Base-by-base conservation (phyloP, 371 early-diverging fungal genomes). In the Batrachochytrium dendrobatidis region DNA sequence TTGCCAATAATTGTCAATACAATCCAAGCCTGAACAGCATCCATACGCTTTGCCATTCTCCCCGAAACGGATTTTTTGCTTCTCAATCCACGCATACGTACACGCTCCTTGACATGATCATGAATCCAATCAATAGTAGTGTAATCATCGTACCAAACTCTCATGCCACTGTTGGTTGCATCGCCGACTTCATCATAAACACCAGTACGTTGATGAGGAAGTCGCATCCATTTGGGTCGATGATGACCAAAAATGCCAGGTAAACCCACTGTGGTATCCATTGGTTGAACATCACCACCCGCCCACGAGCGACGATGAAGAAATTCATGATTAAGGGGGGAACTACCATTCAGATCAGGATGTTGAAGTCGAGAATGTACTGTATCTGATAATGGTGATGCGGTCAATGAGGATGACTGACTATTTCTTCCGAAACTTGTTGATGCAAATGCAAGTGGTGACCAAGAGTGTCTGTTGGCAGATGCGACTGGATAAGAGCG, bases 61-160 rank as follows among this genome's bases (percentile, higher is more conserved):
- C 89, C 88, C 24, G 75, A 65, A 7, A 81, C 39, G 4, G 86
- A 86, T 8, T 75, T 72, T 18, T 69, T 61, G 6, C 78, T 73
- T 24, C 83, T 73, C 25, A 94, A 57, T 43, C 70, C 77, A 24
- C 88, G 74, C 29, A 87, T 70, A 22, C 95, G 71, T 1, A 86
- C 79, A n/a, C 89, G 81, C 67, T 95, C 95, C 65, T 92, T 88
- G 43, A 90, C 84, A 58, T 83, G 79, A 64, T 94, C 95, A 61
- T 93, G 91, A 35, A 91, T 88, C 91, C 92, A 95, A 69, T 95
- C 69, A 76, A 91, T 91, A 28, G 91, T 91, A 28, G 83, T 84
- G 60, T 89, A 92, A 64, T 92, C 91, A 59, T 90, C 86, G 65
- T 90, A 91, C 52, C 88, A 64, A 24, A 70, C 66, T 5, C 73